Percentiles rank a stretch among this genome's conserved stretches.
These are phyloP conservation scores for Arthroderma uncinatum DNA, from an alignment of 2,329 filamentous ascomycete genomes.

Conservation along the genomic window DNA sequence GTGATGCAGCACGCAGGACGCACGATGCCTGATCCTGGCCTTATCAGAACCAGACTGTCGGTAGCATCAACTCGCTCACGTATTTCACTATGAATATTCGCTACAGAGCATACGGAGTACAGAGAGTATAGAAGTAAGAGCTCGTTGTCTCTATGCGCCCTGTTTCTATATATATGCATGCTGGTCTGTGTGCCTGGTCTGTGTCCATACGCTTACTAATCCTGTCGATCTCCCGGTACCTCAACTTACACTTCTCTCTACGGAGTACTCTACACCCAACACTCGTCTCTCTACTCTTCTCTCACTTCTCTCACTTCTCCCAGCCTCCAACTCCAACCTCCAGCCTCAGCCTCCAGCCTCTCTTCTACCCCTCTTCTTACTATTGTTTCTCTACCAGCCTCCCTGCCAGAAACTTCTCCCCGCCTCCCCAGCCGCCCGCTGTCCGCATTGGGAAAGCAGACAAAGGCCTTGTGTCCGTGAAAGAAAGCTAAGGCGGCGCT, in stretches of 20 bases:
- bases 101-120: no score
- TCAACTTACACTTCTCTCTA: no score
- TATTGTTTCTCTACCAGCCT: background rate
- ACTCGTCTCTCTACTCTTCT: background rate
- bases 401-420: background rate
- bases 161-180: background rate
- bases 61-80: background rate
- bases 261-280: no score
- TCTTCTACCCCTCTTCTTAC: background rate
- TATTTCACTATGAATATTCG: background rate
- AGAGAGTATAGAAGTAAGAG: no score
- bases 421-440: background rate
- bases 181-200: background rate
- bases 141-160: no score
- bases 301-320: background rate
- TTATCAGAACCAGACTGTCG: background rate
- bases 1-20: background rate
- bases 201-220: background rate
- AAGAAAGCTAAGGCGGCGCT: background rate
- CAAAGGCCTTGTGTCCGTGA: constrained; percentile 1
- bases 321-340: background rate
- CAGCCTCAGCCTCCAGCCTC: background rate
- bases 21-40: background rate
- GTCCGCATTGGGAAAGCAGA: constrained; percentile 2
- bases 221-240: background rate